Conservation (phyloP, 2,329 filamentous ascomycete genomes). For the Exophiala bonariae region DNA sequence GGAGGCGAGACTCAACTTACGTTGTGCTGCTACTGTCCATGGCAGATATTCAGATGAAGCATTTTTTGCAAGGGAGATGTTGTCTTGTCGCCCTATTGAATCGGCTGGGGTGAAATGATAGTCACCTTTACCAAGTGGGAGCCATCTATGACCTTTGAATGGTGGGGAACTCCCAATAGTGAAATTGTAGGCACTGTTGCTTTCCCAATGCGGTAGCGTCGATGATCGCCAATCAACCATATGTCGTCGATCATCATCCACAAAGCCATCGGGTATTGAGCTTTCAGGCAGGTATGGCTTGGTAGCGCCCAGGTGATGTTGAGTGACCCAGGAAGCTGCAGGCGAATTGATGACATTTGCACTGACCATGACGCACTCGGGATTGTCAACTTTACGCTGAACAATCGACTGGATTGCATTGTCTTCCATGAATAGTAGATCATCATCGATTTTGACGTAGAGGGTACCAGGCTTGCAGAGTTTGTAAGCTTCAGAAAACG, state of each 20-base stretch:
- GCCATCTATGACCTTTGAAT: conserved; percentile 49
- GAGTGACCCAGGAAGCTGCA: conserved; percentile 50
- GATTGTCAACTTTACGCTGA: conserved; percentile 53
- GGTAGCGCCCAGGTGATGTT: conserved; percentile 54
- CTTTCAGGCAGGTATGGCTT: conserved; percentile 56
- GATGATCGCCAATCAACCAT: conserved; percentile 35
- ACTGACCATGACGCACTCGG: conserved; percentile 52
- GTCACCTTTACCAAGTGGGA: conserved; percentile 44
- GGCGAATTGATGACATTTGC: conserved; percentile 60
- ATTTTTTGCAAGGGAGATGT: not conserved
- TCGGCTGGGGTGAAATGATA: conserved; percentile 23
- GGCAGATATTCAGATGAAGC: conserved; percentile 20
- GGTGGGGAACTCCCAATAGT: conserved; percentile 34
- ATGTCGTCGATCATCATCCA: conserved; percentile 8
- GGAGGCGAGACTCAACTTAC: conserved; percentile 28
- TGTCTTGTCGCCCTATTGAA: not conserved
- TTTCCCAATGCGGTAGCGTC: conserved; percentile 35
- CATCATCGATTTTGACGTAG: conserved; percentile 49
- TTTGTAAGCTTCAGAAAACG: not conserved
- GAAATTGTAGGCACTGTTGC: conserved; percentile 30
- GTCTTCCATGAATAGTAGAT: conserved; percentile 45
- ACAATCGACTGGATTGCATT: conserved; percentile 54
- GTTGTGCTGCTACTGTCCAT: conserved; percentile 38
- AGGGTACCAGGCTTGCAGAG: conserved; percentile 18
- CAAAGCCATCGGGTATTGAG: conserved; percentile 22